Base-by-base conservation (phyloP, 169 alveolate species). In the Eimeria sp. region DNA sequence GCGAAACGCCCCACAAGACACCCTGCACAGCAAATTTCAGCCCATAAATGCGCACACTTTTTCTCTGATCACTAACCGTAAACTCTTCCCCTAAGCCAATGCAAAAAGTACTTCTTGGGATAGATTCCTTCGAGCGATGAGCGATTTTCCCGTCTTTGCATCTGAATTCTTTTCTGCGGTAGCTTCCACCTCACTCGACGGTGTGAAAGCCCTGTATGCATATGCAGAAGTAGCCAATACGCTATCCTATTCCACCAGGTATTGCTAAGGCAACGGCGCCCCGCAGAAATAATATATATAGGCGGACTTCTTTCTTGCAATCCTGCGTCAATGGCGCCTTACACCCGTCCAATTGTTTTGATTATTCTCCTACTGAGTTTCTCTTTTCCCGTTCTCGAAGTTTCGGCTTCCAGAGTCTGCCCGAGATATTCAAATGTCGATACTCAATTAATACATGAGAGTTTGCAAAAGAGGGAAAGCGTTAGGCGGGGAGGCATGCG, bases 261-360 rank as follows among this genome's bases (percentile, higher is more conserved):
- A 4, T 33, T 30, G 78, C 27, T 33, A 11, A 23, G 1, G 0
- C n/a, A 37, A 71, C 49, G 52, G 54, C 54, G 13, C 33, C 80
- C 11, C 49, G 54, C 54, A 33, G 52, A 52, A 33, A 27, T 27
- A 27, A 52, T 33, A 27, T 27, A 27, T 9, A 71, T 14, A 71
- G 74, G 78, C 20, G 33, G 0, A 30, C 14, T n/a, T 18, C 33
- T 56, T n/a, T 18, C 33, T 56, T 4, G 58, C 83, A 40, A 4
- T 74, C 83, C 37, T 74, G 83, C 56, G 49, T 66, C 64, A 78
- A 78, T 78, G 88, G 54, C 33, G 88, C 66, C 33, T 52, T 49
- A 46, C 68, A 10, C 62, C 46, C 11, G 64, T 30, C 64, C 43
- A n/a, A n/a, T 78, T n/a, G 27, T 78, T 78, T 23, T 78, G 88